Base-by-base conservation (phyloP, 192 early-diverging fungal genomes). In the Linnemannia elongata region DNA sequence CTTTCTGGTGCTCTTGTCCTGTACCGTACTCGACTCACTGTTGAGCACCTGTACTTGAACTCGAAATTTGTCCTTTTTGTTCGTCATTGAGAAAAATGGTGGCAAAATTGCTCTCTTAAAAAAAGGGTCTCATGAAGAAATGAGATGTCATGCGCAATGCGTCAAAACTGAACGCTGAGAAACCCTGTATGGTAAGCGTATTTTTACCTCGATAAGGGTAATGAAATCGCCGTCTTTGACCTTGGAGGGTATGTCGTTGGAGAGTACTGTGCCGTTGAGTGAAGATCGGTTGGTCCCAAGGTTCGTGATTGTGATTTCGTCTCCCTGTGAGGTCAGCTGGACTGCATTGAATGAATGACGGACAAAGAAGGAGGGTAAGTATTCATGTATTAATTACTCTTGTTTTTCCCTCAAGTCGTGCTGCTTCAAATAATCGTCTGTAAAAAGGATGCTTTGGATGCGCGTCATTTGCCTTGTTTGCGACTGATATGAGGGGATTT, bases 171-270 rank as follows among this genome's bases (percentile, higher is more conserved):
- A 20, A 27, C 22, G n/a, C 2, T 6, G 24, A n/a, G 57, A 9
- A 10, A 4, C 8, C 24, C n/a, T 1, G 1, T 49, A 4, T 5
- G 18, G 17, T 17, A 22, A 5, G 1, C 3, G 17, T 52, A 18
- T 20, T 52, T 20, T 77, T 74, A 81, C 85, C 85, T 87, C 85
- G 12, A 87, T 60, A 33, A 87, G 63, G 9, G 85, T 81, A 42
- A 87, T 76, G 13, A 39, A 17, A n/a, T 68, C 76, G 8, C 45
- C 47, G 7, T 74, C 35, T n/a, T 49, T 36, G n/a, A 87, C 17
- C 12, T 13, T 13, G 7, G 76, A 33, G 5, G 76, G 79, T 0
- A 35, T 41, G 12, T 81, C 78, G 54, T 87, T 87, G 5, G 71
- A 39, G 9, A 87, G 79, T 3, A 44, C 69, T 27, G 57, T 69